Conservation (phyloP, 768 basidiomycete genomes). For the Pleurotus tuoliensis region DNA sequence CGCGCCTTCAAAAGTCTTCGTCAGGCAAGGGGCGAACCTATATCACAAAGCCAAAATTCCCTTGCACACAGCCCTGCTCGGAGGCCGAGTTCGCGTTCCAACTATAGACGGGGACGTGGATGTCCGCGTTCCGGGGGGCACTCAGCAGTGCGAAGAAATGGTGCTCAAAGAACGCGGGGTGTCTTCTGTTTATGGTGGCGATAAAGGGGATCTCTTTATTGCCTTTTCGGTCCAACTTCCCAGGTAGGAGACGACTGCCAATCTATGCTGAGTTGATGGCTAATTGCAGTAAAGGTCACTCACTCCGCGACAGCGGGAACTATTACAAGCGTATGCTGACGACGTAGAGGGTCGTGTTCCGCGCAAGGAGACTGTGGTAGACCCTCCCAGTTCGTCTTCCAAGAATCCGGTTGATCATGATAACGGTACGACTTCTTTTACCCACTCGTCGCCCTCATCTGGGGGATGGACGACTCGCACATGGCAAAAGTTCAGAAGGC, state of each 20-base stretch:
- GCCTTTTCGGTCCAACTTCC: conserved; percentile 86
- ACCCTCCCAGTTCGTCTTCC: neutral
- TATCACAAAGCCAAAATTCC: conserved; percentile 90
- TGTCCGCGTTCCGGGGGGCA: conserved; percentile 86
- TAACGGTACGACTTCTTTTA: conserved; percentile 78
- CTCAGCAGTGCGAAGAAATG: conserved; percentile 97
- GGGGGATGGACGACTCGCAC: conserved; percentile 69
- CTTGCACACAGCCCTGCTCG: conserved; percentile 87
- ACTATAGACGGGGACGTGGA: conserved; percentile 96
- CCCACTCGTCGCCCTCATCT: conserved; percentile 49
- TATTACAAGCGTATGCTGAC: conserved; percentile 87
- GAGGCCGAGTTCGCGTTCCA: conserved; percentile 87
- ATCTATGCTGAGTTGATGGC: neutral
- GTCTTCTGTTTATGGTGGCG: conserved; percentile 49
- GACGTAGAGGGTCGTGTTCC: conserved; percentile 75
- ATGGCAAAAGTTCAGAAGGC: conserved; percentile 64
- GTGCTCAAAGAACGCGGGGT: conserved; percentile 88
- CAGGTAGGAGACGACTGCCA: conserved; percentile 52
- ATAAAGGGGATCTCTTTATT: conserved; percentile 84
- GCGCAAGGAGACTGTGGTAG: neutral
- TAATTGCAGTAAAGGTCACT: conserved; percentile 56
- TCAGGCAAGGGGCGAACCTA: conserved; percentile 87
- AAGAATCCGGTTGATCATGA: conserved; percentile 25
- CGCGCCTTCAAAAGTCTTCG: conserved; percentile 76
- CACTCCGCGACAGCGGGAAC: conserved; percentile 77